Percentiles rank a stretch among this genome's conserved stretches.
These are phyloP conservation scores for Melastoma candidum DNA, from an alignment of 441 rosid species.

Conservation along the genomic window DNA sequence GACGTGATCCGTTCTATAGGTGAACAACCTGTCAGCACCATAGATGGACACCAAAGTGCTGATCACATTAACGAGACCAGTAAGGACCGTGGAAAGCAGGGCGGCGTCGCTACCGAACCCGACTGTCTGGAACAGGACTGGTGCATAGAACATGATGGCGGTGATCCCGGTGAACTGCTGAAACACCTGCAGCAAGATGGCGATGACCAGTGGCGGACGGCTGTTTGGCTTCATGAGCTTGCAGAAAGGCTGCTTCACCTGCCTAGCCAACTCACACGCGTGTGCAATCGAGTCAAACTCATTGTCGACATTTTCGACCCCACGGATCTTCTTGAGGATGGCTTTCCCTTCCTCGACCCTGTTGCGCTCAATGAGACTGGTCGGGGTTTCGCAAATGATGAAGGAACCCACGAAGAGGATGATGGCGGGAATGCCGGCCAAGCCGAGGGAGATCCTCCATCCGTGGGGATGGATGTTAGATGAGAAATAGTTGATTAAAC, in stretches of 20 bases:
- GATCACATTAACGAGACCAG: constrained; percentile 11
- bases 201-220: constrained; percentile 10
- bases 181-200: constrained; percentile 9
- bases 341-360: constrained; percentile 1
- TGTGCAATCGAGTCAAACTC: constrained; percentile 4
- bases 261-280: constrained; percentile 5
- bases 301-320: neutral
- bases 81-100: constrained; percentile 7
- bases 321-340: constrained; percentile 7
- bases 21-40: no score
- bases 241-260: constrained; percentile 5
- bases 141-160: constrained; percentile 14
- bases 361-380: constrained; percentile 5
- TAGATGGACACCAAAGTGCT: constrained; percentile 10
- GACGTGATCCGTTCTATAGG: no score
- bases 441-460: constrained; percentile 10
- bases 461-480: constrained; percentile 2
- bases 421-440: neutral
- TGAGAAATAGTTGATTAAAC: constrained; percentile 4
- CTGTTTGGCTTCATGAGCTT: constrained; percentile 8
- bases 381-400: constrained; percentile 7
- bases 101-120: constrained; percentile 6
- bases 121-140: neutral
- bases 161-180: constrained; percentile 13
- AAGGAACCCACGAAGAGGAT: constrained; percentile 4